A percentile compares a stretch with the other conserved stretches of the same genome.
phyloP scores from a whole-genome alignment of 495 filamentous ascomycete genomes.

The Xylaria flabelliformis region DNA sequence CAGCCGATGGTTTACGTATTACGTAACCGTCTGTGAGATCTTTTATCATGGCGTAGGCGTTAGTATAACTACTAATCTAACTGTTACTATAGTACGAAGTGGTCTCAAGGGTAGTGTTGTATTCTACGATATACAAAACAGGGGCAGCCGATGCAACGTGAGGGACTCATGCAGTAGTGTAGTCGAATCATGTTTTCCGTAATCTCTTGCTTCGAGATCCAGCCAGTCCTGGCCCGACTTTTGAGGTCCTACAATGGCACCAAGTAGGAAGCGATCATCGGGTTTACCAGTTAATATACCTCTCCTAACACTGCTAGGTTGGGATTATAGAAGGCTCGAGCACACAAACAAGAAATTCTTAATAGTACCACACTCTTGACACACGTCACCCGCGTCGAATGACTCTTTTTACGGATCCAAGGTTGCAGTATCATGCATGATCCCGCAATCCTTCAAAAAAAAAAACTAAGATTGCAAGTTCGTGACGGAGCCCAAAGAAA shows the following conservation, averaged over 20 bases:
- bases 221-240: slow-evolving; percentile 1
- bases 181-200: not conserved
- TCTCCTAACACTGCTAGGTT: not conserved
- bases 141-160: not conserved
- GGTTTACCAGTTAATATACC: not conserved
- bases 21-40: not conserved
- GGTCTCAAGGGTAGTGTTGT: not conserved
- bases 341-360: not conserved
- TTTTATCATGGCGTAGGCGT: not conserved
- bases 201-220: slow-evolving; percentile 7
- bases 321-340: not conserved
- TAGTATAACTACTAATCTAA: not conserved
- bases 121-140: not conserved
- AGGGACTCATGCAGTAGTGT: not conserved
- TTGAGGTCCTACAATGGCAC: not conserved
- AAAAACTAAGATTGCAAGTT: not conserved
- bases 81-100: not conserved
- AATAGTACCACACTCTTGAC: not conserved
- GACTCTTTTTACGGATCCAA: not conserved
- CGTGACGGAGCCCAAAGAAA: not conserved
- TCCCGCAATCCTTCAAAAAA: not conserved
- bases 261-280: slow-evolving; percentile 5
- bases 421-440: not conserved
- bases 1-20: not conserved
- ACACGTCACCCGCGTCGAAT: not conserved